Evolutionary conservation across 2,329 filamentous ascomycete genomes (phyloP), one percentile per base, ranked within the genome.

Genomic region (Aspergillus intermedius): DNA sequence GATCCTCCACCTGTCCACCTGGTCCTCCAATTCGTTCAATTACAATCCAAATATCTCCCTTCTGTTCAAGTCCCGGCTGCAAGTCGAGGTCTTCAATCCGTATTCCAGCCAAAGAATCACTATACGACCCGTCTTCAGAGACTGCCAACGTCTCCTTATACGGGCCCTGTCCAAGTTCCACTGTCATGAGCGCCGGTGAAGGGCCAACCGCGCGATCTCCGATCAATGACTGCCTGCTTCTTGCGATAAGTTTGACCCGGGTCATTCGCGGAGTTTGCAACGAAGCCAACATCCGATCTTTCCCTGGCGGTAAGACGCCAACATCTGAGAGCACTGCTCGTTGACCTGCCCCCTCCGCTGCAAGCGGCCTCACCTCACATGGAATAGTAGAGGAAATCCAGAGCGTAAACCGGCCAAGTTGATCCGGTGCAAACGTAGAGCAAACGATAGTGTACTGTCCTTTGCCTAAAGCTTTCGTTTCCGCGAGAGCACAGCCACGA

Each of bases 381-480:
- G 62, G 62, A 6, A 64, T 60, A 19, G 78, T 81, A 30, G 86
- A 84, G 42, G 84, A 83, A n/a, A 96, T 77, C 49, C 83, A 81
- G 7, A 98, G 75, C 0, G 77, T 81, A 61, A 94, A 97, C 44
- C 77, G 76, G 3, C 86, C 87, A 1, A 81, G 74, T 61, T 94
- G 88, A 7, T 85, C 86, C 0, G 85, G 78, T 54, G 95, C 89
- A 65, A 94, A 97, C 0, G 91, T 95, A 2, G 89, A 95, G 64
- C 87, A 91, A 5, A 96, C 86, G 48, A 95, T 77, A 0, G 88
- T 96, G 67, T 97, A 98, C 0, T 77, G 77, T 0, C 91, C 91
- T 1, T 81, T 72, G 35, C 83, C 81, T 15, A 95, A 71, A 17
- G 73, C 61, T 60, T 66, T 56, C 5, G 80, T 71, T 53, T 87